These are phyloP conservation scores for Acanthamoeba castellanii DNA, from an alignment of 208 protist genomes.

Conservation along the genomic window DNA sequence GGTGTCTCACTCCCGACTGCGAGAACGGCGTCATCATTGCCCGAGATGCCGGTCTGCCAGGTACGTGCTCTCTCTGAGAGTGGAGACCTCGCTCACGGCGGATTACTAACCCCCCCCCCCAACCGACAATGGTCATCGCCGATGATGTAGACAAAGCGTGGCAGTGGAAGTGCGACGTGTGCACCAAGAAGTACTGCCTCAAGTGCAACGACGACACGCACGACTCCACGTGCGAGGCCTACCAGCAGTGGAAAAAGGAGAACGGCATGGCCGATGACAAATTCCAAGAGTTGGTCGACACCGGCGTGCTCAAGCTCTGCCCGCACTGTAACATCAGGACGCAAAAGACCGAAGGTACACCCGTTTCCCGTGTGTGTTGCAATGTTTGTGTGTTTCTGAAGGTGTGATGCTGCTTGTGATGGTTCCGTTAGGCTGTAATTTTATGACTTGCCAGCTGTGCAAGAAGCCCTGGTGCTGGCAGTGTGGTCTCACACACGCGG, in stretches of 20 bases:
- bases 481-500: constrained; percentile 63
- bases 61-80: not conserved
- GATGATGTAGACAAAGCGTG: constrained; percentile 56
- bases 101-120: too few relatives aligned
- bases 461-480: constrained; percentile 73
- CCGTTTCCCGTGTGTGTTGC: not conserved
- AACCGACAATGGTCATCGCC: not conserved
- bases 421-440: constrained; percentile 37
- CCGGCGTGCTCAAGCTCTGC: constrained; percentile 64
- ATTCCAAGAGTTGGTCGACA: constrained; percentile 60
- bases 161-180: constrained; percentile 66
- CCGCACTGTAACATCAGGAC: constrained; percentile 57
- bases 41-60: constrained; percentile 23
- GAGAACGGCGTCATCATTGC: constrained; percentile 69
- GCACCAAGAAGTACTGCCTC: constrained; percentile 68
- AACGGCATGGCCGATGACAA: constrained; percentile 72
- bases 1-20: constrained; percentile 61
- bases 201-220: constrained; percentile 72
- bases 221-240: constrained; percentile 50
- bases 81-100: too few relatives aligned
- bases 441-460: constrained; percentile 65
- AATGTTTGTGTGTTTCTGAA: not conserved
- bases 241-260: constrained; percentile 70
- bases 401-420: not conserved
- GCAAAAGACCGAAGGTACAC: constrained; percentile 61